Percentiles rank a stretch among this genome's conserved stretches.
These are phyloP conservation scores for Marasmius tenuissimus DNA, from an alignment of 1,284 basidiomycete genomes.

Conservation along the genomic window DNA sequence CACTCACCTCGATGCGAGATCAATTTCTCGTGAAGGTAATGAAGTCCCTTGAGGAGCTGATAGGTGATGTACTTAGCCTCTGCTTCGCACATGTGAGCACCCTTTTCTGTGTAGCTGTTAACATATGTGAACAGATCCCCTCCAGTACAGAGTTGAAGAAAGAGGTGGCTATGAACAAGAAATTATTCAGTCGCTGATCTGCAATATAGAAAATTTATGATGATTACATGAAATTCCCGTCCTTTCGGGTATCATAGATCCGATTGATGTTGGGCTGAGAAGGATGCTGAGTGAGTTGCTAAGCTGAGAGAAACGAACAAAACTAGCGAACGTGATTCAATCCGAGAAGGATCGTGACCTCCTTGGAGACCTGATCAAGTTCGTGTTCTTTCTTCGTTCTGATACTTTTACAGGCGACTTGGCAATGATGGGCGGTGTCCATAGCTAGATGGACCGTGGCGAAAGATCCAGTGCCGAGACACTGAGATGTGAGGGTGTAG, in stretches of 20 bases:
- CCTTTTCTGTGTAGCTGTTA: constrained; percentile 53
- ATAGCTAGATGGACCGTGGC: constrained; percentile 78
- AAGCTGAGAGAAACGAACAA: neutral
- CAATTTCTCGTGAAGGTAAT: constrained; percentile 71
- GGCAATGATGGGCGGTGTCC: constrained; percentile 58
- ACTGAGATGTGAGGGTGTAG: constrained; percentile 72
- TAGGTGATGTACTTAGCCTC: constrained; percentile 85
- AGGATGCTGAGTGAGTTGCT: neutral
- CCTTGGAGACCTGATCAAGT: constrained; percentile 66
- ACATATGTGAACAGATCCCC: constrained; percentile 82
- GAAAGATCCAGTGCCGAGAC: constrained; percentile 78
- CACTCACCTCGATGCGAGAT: constrained; percentile 81
- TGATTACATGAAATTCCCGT: constrained; percentile 57
- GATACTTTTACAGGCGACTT: constrained; percentile 85
- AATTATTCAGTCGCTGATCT: neutral
- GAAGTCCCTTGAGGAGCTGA: constrained; percentile 72
- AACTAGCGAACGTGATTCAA: constrained; percentile 62
- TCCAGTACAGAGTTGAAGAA: constrained; percentile 75
- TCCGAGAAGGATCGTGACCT: constrained; percentile 69
- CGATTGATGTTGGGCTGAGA: constrained; percentile 78
- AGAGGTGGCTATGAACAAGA: constrained; percentile 56
- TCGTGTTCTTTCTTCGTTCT: constrained; percentile 57
- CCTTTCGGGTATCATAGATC: constrained; percentile 67
- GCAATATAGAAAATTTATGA: constrained; percentile 1
- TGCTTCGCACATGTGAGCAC: constrained; percentile 62